Percentiles rank a stretch among this genome's conserved stretches.
Conservation (phyloP, 805 yeast species). For the Saccharomycopsis guyanensis region DNA sequence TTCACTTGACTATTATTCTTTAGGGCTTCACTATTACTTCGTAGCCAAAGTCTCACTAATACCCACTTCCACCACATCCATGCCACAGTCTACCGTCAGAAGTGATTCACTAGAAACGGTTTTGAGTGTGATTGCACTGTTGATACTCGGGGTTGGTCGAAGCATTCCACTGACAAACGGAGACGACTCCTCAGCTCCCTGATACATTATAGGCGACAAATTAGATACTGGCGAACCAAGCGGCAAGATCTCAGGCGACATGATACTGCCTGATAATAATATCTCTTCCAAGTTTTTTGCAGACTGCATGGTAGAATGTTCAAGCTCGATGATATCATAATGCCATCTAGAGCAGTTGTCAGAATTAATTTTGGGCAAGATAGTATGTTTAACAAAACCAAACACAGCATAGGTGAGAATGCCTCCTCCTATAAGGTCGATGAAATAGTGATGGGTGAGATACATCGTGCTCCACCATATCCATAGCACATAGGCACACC, state of each 20-base stretch:
- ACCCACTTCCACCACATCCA: too few relatives aligned
- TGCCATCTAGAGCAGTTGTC: background rate
- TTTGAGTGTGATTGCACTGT: too few relatives aligned
- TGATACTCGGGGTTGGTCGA: too few relatives aligned
- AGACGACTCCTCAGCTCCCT: background rate
- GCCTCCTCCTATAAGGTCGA: constrained; percentile 87
- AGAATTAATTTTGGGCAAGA: background rate
- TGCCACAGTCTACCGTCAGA: too few relatives aligned
- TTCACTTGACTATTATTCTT: too few relatives aligned
- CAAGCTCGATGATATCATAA: background rate
- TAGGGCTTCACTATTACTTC: too few relatives aligned
- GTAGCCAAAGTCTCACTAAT: too few relatives aligned
- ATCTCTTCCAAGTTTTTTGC: background rate
- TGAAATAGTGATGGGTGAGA: constrained; percentile 89
- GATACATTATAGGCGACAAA: background rate
- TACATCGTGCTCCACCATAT: constrained; percentile 99
- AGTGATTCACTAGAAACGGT: too few relatives aligned
- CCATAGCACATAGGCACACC: constrained; percentile 78
- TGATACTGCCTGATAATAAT: background rate
- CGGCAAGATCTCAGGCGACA: background rate
- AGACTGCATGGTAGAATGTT: background rate
- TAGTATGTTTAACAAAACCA: constrained; percentile 25
- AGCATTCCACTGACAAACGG: background rate
- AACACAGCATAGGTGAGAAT: constrained; percentile 66
- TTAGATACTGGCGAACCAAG: background rate